A percentile compares a stretch with the other conserved stretches of the same genome.
These are phyloP conservation scores for Ormosia emarginata DNA, from an alignment of 306 rosid genomes.

Conservation along the genomic window DNA sequence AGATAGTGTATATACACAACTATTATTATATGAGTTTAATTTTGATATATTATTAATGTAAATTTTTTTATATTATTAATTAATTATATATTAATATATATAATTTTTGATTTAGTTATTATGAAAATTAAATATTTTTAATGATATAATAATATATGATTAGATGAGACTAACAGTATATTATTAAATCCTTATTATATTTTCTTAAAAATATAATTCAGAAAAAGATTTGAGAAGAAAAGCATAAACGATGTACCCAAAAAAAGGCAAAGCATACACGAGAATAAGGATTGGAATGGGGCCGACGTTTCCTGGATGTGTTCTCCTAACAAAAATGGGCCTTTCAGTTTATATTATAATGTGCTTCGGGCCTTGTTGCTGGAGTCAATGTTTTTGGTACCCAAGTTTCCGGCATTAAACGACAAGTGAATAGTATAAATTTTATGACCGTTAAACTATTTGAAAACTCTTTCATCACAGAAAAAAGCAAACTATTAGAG, in stretches of 20 bases:
- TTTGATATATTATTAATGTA: too few species aligned
- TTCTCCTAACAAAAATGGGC: slow-evolving; percentile 1
- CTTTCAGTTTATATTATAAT: not conserved
- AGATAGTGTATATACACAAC: not conserved
- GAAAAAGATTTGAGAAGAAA: not conserved
- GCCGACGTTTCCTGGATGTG: not conserved
- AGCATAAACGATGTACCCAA: not conserved
- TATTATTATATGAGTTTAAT: not conserved
- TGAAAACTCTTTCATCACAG: not conserved
- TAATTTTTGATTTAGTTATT: too few species aligned
- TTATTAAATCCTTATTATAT: too few species aligned
- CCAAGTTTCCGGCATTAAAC: not conserved
- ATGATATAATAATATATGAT: too few species aligned
- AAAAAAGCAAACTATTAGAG: not conserved
- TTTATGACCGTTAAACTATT: not conserved
- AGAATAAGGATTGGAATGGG: not conserved
- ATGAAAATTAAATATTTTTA: too few species aligned
- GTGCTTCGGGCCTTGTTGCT: slow-evolving; percentile 3
- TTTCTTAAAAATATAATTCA: not conserved
- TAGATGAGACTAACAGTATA: too few species aligned
- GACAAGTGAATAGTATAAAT: not conserved
- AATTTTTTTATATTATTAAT: too few species aligned
- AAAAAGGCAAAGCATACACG: not conserved
- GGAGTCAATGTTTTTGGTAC: not conserved
- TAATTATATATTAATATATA: too few species aligned